These are phyloP conservation scores for Rutstroemia sp. DNA, from an alignment of 2,329 filamentous ascomycete species.

Conservation along the genomic window DNA sequence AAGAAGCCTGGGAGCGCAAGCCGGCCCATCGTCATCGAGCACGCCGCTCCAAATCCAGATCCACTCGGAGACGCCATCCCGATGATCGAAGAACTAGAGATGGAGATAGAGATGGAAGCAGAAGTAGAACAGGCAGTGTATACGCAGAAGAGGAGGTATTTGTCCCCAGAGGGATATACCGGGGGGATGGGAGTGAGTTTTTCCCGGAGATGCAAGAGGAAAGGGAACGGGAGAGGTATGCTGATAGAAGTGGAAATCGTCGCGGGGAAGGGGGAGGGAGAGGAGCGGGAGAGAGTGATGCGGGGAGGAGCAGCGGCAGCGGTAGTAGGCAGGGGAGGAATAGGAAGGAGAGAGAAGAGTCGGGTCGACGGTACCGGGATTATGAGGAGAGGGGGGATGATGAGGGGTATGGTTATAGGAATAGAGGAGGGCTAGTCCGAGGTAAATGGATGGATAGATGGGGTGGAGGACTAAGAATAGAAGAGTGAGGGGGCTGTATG, in stretches of 20 bases:
- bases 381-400: not conserved
- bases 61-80: constrained; percentile 1
- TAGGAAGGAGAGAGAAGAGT: not conserved
- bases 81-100: not conserved
- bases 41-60: not conserved
- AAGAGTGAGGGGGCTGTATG: too few relatives aligned
- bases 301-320: not conserved
- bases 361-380: not conserved
- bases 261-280: too few relatives aligned
- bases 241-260: not conserved
- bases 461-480: too few relatives aligned
- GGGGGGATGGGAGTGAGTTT: too few relatives aligned
- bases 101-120: constrained; percentile 1
- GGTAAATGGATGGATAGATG: not conserved
- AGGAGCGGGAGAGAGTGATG: not conserved
- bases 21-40: not conserved
- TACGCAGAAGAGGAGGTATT: not conserved
- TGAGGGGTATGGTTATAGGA: not conserved
- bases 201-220: not conserved
- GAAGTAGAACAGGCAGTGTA: not conserved
- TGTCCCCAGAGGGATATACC: too few relatives aligned
- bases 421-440: not conserved
- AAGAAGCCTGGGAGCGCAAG: constrained; percentile 20
- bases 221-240: not conserved
- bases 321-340: not conserved